These are phyloP conservation scores for Venturia oleaginea DNA, from an alignment of 2,329 filamentous ascomycete species.

Conservation along the genomic window DNA sequence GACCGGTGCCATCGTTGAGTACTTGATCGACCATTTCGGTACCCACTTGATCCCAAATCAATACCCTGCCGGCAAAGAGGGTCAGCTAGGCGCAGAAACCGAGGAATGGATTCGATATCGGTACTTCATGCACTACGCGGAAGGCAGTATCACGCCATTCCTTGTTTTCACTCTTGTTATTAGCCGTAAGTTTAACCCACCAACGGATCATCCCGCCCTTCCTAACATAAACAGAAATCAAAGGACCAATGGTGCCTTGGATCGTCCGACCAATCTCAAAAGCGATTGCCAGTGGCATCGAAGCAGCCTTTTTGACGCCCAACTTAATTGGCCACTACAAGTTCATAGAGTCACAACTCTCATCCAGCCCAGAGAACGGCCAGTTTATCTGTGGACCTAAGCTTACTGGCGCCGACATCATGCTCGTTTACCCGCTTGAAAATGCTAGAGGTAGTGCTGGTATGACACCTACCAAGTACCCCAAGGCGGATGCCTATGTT, in stretches of 20 bases:
- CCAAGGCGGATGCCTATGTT: constrained; percentile 38
- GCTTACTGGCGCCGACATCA: constrained; percentile 43
- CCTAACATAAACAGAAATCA: constrained; percentile 28
- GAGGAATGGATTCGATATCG: constrained; percentile 52
- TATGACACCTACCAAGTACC: constrained; percentile 35
- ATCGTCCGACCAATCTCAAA: constrained; percentile 58
- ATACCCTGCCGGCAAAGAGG: constrained; percentile 46
- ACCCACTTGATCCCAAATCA: constrained; percentile 41
- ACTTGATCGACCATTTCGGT: constrained; percentile 62
- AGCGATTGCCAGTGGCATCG: constrained; percentile 42
- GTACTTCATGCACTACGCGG: constrained; percentile 74
- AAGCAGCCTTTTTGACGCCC: constrained; percentile 35
- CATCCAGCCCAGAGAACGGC: constrained; percentile 37
- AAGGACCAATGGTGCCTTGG: constrained; percentile 52
- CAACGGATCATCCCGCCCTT: background rate
- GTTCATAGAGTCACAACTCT: constrained; percentile 43
- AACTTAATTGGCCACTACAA: constrained; percentile 40
- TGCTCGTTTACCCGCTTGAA: constrained; percentile 44
- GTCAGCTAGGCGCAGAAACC: constrained; percentile 47
- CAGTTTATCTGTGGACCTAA: constrained; percentile 41
- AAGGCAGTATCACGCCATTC: constrained; percentile 72
- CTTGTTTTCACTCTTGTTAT: constrained; percentile 58
- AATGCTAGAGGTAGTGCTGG: constrained; percentile 30
- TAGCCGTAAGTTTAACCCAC: constrained; percentile 33
- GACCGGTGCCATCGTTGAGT: constrained; percentile 72